Evolutionary conservation across 106 monocot species (phyloP).

Genomic region (Apostasia shenzhenica): DNA sequence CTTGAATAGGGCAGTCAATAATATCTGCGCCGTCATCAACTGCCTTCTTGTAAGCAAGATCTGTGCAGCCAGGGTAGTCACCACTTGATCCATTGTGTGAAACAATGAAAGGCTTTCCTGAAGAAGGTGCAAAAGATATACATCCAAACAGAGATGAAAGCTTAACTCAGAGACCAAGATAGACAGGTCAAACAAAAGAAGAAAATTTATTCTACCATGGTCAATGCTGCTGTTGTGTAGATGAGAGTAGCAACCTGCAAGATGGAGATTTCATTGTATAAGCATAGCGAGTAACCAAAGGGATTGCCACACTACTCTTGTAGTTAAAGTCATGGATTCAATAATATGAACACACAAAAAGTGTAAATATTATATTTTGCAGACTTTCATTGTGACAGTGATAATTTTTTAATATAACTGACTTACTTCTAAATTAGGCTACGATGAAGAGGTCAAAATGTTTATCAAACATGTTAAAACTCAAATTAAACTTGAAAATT

Average conservation of each 20-base stretch:
- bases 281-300: too few species aligned
- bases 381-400: too few species aligned
- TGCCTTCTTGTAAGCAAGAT: conserved; percentile 77
- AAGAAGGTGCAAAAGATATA: background rate
- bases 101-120: conserved; percentile 60
- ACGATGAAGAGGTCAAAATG: too few species aligned
- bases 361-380: too few species aligned
- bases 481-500: too few species aligned
- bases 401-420: too few species aligned
- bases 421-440: too few species aligned
- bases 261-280: background rate
- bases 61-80: conserved; percentile 81
- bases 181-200: background rate
- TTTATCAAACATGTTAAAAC: too few species aligned
- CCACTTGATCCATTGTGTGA: conserved; percentile 92
- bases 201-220: conserved; percentile 29
- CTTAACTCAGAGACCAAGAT: background rate
- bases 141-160: background rate
- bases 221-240: conserved; percentile 34
- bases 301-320: too few species aligned
- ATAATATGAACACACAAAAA: too few species aligned
- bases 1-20: conserved; percentile 81
- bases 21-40: conserved; percentile 69
- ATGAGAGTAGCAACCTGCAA: conserved; percentile 77
- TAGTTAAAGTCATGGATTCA: too few species aligned